Conservation (phyloP, 495 filamentous ascomycete species). For the Sabuloglossum arenarium region DNA sequence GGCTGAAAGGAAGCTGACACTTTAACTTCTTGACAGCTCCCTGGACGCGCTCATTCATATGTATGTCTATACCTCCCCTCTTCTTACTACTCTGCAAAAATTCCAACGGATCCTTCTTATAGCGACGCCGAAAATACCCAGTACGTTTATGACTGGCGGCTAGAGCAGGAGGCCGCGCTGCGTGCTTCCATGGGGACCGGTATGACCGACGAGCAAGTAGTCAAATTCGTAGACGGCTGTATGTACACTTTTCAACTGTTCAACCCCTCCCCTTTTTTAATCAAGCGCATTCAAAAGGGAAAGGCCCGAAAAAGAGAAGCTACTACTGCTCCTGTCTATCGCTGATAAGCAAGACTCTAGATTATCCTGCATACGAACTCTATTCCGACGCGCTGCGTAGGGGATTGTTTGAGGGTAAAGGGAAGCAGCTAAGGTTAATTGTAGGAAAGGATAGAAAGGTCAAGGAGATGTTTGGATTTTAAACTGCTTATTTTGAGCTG, state of each 20-base stretch:
- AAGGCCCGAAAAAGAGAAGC: too few species aligned
- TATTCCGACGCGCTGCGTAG: constrained; percentile 44
- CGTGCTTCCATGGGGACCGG: constrained; percentile 41
- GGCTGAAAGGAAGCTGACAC: neutral
- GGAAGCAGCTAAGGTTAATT: constrained; percentile 44
- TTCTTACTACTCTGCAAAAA: neutral
- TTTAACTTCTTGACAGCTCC: constrained; percentile 18
- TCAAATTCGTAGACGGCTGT: constrained; percentile 48
- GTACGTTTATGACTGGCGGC: constrained; percentile 77
- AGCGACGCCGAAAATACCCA: constrained; percentile 55
- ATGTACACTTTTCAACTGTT: too few species aligned
- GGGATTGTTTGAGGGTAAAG: constrained; percentile 35
- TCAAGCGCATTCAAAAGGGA: too few species aligned
- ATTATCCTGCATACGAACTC: constrained; percentile 50
- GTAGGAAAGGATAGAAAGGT: constrained; percentile 48
- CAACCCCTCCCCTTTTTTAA: too few species aligned
- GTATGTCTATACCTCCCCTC: constrained; percentile 18
- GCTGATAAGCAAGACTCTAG: constrained; percentile 13
- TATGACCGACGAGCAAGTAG: constrained; percentile 56
- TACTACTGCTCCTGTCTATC: neutral
- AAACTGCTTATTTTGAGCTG: neutral
- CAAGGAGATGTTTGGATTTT: constrained; percentile 17
- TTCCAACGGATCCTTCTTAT: neutral
- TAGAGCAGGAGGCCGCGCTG: constrained; percentile 58
- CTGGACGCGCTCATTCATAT: constrained; percentile 77